phyloP scores from a whole-genome alignment of 805 yeast species.

The Candida sakaeoensis region DNA sequence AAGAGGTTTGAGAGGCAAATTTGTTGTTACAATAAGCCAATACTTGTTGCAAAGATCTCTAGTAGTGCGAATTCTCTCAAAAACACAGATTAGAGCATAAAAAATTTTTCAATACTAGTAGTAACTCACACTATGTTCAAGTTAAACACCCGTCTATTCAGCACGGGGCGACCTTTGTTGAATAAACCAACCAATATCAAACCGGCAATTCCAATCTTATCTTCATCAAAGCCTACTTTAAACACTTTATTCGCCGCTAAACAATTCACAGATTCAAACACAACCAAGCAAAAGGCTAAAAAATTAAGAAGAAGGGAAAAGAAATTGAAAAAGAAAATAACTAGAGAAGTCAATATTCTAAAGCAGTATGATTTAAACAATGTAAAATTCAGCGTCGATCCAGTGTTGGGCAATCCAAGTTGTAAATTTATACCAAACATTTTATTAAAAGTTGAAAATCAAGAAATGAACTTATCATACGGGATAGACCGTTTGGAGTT shows the following conservation, averaged over 20 bases:
- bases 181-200: constrained; percentile 8
- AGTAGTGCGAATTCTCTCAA: constrained; percentile 2
- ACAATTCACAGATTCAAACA: constrained; percentile 30
- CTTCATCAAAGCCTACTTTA: not conserved
- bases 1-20: too few species aligned
- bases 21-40: too few species aligned
- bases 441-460: constrained; percentile 62
- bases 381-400: constrained; percentile 54
- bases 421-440: constrained; percentile 69
- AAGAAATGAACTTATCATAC: constrained; percentile 51
- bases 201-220: constrained; percentile 6
- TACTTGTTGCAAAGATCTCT: not conserved
- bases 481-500: constrained; percentile 62
- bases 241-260: constrained; percentile 33
- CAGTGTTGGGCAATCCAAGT: constrained; percentile 71
- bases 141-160: constrained; percentile 15
- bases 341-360: constrained; percentile 37
- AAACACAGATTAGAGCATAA: not conserved
- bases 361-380: constrained; percentile 34
- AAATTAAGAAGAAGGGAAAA: constrained; percentile 36
- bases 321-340: constrained; percentile 38
- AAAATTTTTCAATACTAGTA: not conserved
- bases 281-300: constrained; percentile 29
- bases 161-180: constrained; percentile 13
- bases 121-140: constrained; percentile 1